A percentile compares a stretch with the other conserved stretches of the same genome.
These are phyloP conservation scores for Colletotrichum eleusines DNA, from an alignment of 2,329 filamentous ascomycete genomes.

Conservation along the genomic window DNA sequence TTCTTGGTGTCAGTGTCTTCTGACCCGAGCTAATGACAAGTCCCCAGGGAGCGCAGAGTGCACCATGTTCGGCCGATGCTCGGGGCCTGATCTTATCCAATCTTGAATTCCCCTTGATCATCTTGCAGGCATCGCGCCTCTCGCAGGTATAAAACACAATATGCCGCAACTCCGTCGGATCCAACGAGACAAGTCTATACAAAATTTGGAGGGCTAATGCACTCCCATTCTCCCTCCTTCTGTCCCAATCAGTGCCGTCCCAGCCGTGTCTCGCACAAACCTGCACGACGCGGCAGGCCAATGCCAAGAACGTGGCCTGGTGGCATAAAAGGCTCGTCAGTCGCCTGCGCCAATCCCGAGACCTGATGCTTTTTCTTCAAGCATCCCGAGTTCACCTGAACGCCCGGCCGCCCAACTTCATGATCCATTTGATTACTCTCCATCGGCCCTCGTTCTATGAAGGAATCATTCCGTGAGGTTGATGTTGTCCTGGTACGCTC, in stretches of 20 bases:
- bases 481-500: conserved; percentile 28
- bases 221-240: background rate
- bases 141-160: conserved; percentile 1
- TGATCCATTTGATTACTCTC: background rate
- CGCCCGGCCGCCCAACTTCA: conserved; percentile 1
- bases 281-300: background rate
- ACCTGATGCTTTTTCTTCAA: background rate
- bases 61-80: background rate
- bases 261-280: background rate
- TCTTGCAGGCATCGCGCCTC: conserved; percentile 1
- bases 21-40: background rate
- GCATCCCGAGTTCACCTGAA: background rate
- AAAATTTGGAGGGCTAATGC: background rate
- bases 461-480: conserved; percentile 29
- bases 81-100: background rate
- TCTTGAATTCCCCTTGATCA: conserved; percentile 5
- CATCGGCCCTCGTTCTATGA: conserved; percentile 5
- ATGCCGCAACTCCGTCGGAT: conserved; percentile 13
- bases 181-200: conserved; percentile 11
- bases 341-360: conserved; percentile 5
- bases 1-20: background rate
- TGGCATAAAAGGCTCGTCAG: background rate
- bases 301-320: background rate
- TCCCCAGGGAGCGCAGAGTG: background rate
- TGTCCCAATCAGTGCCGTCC: background rate